Percentiles rank a stretch among this genome's conserved stretches.
These are phyloP conservation scores for Cladosporium sp. DNA, from an alignment of 2,329 filamentous ascomycete genomes.

Conservation along the genomic window DNA sequence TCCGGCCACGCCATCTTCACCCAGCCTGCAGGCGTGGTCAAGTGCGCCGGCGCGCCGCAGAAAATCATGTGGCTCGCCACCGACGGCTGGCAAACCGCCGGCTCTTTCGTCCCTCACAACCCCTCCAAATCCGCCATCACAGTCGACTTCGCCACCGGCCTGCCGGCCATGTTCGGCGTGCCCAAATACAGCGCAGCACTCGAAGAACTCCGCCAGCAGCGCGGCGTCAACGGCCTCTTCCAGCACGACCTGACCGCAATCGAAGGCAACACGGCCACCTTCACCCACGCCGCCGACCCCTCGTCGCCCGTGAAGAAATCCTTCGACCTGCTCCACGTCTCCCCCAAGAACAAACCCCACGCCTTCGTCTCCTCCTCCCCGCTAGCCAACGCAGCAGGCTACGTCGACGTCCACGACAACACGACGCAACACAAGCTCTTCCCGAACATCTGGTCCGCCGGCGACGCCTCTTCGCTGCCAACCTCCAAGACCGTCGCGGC, in stretches of 20 bases:
- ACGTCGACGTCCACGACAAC: conserved; percentile 33
- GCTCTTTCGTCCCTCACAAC: conserved; percentile 29
- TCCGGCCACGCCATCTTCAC: conserved; percentile 37
- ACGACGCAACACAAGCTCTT: conserved; percentile 37
- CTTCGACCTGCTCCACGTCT: conserved; percentile 37
- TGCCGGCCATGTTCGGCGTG: conserved; percentile 39
- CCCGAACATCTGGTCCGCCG: conserved; percentile 36
- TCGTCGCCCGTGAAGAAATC: conserved; percentile 26
- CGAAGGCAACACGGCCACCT: conserved; percentile 35
- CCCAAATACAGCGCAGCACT: conserved; percentile 36
- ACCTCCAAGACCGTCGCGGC: conserved; percentile 39
- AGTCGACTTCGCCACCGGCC: conserved; percentile 36
- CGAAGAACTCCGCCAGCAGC: conserved; percentile 32
- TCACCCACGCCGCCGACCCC: conserved; percentile 24
- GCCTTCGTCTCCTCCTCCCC: conserved; percentile 34
- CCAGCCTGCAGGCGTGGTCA: conserved; percentile 36
- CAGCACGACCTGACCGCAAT: conserved; percentile 36
- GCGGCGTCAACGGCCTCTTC: conserved; percentile 37
- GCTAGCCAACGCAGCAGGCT: conserved; percentile 34
- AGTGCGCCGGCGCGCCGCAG: conserved; percentile 38
- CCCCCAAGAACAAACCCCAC: conserved; percentile 37
- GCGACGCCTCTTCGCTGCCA: conserved; percentile 35
- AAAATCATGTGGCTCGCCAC: conserved; percentile 41
- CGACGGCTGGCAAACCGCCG: conserved; percentile 35
- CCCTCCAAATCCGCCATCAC: conserved; percentile 28